These are phyloP conservation scores for Coemansia sp. DNA, from an alignment of 192 early-diverging fungal species.

Conservation along the genomic window DNA sequence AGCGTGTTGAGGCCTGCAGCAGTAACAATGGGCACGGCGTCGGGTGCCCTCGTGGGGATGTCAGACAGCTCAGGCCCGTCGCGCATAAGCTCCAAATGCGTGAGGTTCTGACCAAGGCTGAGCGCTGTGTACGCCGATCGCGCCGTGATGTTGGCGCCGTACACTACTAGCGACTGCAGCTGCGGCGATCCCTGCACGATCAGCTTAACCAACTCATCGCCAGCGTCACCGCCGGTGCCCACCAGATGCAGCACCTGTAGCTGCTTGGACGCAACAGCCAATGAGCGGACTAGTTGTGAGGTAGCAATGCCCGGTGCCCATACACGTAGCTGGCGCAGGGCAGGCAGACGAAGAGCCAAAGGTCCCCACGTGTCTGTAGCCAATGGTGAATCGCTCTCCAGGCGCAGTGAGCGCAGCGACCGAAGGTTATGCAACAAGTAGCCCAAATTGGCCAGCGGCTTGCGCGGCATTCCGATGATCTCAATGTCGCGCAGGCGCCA, in stretches of 20 bases:
- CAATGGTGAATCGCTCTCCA: constrained; percentile 42
- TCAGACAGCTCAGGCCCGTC: constrained; percentile 15
- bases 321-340: constrained; percentile 33
- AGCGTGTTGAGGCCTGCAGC: constrained; percentile 29
- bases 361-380: constrained; percentile 40
- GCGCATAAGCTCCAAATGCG: constrained; percentile 40
- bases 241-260: constrained; percentile 36
- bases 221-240: constrained; percentile 24
- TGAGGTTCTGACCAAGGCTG: constrained; percentile 8
- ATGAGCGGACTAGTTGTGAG: constrained; percentile 19
- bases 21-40: constrained; percentile 7
- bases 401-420: constrained; percentile 30
- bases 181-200: constrained; percentile 17
- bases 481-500: constrained; percentile 47
- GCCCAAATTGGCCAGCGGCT: constrained; percentile 42
- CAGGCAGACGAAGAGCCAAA: constrained; percentile 27
- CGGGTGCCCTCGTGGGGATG: background rate
- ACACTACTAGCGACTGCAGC: constrained; percentile 40
- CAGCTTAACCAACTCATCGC: constrained; percentile 27
- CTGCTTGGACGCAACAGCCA: constrained; percentile 7
- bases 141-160: constrained; percentile 33
- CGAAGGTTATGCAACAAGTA: constrained; percentile 35
- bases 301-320: constrained; percentile 39
- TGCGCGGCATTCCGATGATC: constrained; percentile 46
- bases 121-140: constrained; percentile 17